Evolutionary conservation across 345 rosid genomes (phyloP).

Genomic region (Eucalyptus decipiens): DNA sequence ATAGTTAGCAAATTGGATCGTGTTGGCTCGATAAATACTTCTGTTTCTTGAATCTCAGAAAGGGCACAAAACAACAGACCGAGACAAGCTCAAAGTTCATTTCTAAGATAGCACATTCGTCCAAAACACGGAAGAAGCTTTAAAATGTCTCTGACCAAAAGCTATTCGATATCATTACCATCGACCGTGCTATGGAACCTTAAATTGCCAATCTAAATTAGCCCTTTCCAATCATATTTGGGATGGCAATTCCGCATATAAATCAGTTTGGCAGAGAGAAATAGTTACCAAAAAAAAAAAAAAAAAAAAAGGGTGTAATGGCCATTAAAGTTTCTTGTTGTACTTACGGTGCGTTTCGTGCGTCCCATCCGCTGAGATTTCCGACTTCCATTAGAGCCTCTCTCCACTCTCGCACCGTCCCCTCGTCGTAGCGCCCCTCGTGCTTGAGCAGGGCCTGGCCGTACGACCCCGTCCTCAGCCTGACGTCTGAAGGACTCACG

Average conservation of each 20-base stretch:
- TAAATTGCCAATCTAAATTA: background rate
- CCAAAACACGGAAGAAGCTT: background rate
- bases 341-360: background rate
- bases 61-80: background rate
- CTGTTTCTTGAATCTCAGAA: background rate
- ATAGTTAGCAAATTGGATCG: background rate
- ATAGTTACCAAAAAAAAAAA: no score
- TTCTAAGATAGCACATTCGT: no score
- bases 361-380: background rate
- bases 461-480: background rate
- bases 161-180: background rate
- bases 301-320: no score
- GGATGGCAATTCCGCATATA: accelerated
- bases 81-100: background rate
- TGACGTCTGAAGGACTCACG: background rate
- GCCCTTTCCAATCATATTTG: background rate
- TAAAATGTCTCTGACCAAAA: background rate
- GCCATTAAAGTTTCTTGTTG: background rate
- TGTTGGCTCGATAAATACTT: background rate
- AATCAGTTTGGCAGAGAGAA: accelerated
- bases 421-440: background rate
- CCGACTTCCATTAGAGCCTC: background rate
- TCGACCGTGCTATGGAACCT: background rate
- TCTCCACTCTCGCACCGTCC: background rate
- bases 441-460: background rate